Percentiles rank a stretch among this genome's conserved stretches.
These are phyloP conservation scores for Glaciozyma antarctica DNA, from an alignment of 768 basidiomycete genomes.

Conservation along the genomic window DNA sequence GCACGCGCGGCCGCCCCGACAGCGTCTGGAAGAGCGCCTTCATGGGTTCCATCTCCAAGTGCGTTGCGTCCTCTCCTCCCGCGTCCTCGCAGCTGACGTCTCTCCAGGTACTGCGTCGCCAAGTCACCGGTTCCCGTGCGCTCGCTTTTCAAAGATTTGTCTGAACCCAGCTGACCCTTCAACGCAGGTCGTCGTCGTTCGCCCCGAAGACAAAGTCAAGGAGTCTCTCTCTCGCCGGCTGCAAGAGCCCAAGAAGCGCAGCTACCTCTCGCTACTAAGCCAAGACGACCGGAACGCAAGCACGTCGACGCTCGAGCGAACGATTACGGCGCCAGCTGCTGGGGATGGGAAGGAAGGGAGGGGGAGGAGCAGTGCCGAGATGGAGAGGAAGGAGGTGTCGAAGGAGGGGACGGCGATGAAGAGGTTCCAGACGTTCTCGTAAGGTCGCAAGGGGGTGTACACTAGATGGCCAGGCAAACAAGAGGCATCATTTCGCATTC, in stretches of 20 bases:
- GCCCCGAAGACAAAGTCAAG: slow-evolving; percentile 40
- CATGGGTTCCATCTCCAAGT: slow-evolving; percentile 57
- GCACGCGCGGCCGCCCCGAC: slow-evolving; percentile 61
- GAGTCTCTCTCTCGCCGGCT: slow-evolving; percentile 25
- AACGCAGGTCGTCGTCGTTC: slow-evolving; percentile 68
- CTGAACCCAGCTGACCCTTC: background rate
- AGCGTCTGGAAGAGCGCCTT: slow-evolving; percentile 48
- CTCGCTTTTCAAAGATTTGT: background rate
- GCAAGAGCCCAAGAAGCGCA: slow-evolving; percentile 18
- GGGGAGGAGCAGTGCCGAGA: too few relatives aligned
- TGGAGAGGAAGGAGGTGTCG: too few relatives aligned
- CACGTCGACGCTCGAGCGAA: too few relatives aligned
- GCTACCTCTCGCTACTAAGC: slow-evolving; percentile 26
- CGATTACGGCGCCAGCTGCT: too few relatives aligned
- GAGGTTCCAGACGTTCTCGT: too few relatives aligned
- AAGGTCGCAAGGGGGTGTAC: too few relatives aligned
- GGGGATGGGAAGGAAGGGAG: too few relatives aligned
- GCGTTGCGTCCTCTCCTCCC: slow-evolving; percentile 5
- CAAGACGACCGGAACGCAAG: background rate
- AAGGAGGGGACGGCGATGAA: too few relatives aligned
- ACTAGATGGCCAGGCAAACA: too few relatives aligned
- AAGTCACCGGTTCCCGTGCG: slow-evolving; percentile 83
- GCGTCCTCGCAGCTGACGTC: background rate
- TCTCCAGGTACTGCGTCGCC: slow-evolving; percentile 6
- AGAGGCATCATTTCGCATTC: too few relatives aligned